Conservation (phyloP, 305 asterid genomes). For the Fraxinus floribunda region DNA sequence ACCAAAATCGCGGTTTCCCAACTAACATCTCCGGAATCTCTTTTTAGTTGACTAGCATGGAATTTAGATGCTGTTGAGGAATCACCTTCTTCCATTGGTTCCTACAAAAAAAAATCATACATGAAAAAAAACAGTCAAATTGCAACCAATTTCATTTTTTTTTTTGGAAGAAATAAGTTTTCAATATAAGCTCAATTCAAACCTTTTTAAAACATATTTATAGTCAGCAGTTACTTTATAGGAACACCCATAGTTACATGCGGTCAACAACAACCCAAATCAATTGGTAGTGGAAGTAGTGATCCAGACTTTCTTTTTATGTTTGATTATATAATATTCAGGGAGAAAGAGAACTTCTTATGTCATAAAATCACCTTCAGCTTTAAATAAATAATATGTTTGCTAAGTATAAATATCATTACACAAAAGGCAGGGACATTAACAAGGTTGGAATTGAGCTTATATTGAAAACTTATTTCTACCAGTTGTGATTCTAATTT, state of each 20-base stretch:
- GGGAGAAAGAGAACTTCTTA: neutral
- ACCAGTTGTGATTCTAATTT: neutral
- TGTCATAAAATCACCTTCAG: neutral
- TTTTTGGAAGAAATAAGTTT: too few species aligned
- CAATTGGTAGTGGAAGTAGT: neutral
- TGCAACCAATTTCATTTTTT: too few species aligned
- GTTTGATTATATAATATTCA: neutral
- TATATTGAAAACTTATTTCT: neutral
- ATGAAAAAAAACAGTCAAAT: too few species aligned
- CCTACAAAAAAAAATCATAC: too few species aligned
- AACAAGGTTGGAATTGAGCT: neutral
- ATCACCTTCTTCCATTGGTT: too few species aligned
- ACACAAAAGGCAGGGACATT: conserved; percentile 6
- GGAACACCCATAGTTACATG: neutral
- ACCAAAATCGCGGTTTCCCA: too few species aligned
- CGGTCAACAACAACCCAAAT: neutral
- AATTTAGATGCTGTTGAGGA: too few species aligned
- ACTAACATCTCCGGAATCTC: too few species aligned
- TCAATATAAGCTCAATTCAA: too few species aligned
- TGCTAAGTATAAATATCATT: neutral
- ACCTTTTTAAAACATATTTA: too few species aligned
- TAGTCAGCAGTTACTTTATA: conserved; percentile 4
- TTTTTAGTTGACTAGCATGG: too few species aligned
- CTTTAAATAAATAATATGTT: neutral
- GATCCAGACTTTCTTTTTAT: neutral